Percentiles rank a stretch among this genome's conserved stretches.
Evolutionary conservation across 768 basidiomycete species (phyloP).

Genomic region (Pulveroboletus sp.): DNA sequence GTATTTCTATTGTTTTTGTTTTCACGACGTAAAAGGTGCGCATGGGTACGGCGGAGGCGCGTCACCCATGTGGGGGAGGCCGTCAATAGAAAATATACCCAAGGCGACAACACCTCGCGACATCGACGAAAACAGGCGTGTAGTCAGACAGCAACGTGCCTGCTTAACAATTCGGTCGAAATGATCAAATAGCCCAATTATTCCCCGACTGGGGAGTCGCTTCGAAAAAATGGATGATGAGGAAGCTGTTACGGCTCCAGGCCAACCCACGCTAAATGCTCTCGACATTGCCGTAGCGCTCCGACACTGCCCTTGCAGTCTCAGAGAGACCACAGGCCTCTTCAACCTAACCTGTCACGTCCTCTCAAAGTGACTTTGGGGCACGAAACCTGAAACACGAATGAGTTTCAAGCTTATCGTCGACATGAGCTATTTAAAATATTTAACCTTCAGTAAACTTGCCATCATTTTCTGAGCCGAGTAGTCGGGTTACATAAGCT

Average conservation of each 20-base stretch:
- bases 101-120: neutral
- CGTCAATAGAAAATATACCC: slow-evolving; percentile 6
- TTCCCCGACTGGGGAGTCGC: neutral
- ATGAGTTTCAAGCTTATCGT: slow-evolving; percentile 25
- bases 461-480: slow-evolving; percentile 6
- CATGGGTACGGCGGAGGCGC: neutral
- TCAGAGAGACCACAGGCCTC: neutral
- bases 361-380: slow-evolving; percentile 14
- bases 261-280: slow-evolving; percentile 3
- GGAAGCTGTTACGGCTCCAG: neutral
- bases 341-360: slow-evolving; percentile 4
- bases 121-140: neutral
- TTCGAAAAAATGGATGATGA: slow-evolving; percentile 17
- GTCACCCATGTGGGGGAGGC: neutral
- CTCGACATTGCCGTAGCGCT: slow-evolving; percentile 22
- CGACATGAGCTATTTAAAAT: neutral
- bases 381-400: slow-evolving; percentile 24
- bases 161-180: slow-evolving; percentile 1
- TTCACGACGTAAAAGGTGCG: slow-evolving; percentile 24
- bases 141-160: slow-evolving; percentile 3
- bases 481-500: slow-evolving; percentile 15
- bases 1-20: neutral
- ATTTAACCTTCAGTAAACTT: neutral
- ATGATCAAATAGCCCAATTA: slow-evolving; percentile 4
- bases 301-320: neutral